Evolutionary conservation across 164 flowering plant species (phyloP).

Genomic region (Chimonanthus salicifolius): DNA sequence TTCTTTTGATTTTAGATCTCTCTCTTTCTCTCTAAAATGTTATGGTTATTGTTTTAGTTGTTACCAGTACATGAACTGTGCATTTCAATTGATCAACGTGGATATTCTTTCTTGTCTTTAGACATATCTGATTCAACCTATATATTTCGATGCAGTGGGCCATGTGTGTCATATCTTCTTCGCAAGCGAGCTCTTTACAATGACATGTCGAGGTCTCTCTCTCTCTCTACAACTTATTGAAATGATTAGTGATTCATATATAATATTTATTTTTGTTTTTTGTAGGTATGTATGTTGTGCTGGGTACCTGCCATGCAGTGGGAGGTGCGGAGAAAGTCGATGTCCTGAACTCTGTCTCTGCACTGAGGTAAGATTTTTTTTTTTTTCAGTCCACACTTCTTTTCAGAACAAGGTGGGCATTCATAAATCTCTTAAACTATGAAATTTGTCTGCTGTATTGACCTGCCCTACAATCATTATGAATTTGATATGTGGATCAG

Average conservation of each 20-base stretch:
- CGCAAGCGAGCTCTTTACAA: constrained; percentile 91
- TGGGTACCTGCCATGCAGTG: constrained; percentile 67
- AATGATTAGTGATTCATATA: too few species aligned
- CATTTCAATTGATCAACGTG: neutral
- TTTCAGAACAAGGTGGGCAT: neutral
- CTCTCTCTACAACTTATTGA: neutral
- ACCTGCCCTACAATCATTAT: neutral
- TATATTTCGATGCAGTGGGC: constrained; percentile 45
- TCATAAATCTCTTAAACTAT: neutral
- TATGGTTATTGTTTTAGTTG: neutral
- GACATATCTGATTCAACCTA: neutral
- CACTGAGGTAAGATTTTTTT: constrained; percentile 36
- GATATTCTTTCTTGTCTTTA: neutral
- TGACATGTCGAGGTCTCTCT: constrained; percentile 81
- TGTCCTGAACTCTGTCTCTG: constrained; percentile 62
- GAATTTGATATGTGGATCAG: neutral
- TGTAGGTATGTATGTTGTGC: constrained; percentile 53
- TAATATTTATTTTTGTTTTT: neutral
- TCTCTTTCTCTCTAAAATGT: neutral
- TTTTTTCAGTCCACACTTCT: neutral
- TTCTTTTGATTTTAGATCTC: neutral
- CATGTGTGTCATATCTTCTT: constrained; percentile 90
- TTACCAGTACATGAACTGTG: neutral
- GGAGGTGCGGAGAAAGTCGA: constrained; percentile 52
- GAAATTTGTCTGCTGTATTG: neutral